A percentile compares a stretch with the other conserved stretches of the same genome.
These are phyloP conservation scores for Anisogramma anomala DNA, from an alignment of 2,329 filamentous ascomycete species.

Conservation along the genomic window DNA sequence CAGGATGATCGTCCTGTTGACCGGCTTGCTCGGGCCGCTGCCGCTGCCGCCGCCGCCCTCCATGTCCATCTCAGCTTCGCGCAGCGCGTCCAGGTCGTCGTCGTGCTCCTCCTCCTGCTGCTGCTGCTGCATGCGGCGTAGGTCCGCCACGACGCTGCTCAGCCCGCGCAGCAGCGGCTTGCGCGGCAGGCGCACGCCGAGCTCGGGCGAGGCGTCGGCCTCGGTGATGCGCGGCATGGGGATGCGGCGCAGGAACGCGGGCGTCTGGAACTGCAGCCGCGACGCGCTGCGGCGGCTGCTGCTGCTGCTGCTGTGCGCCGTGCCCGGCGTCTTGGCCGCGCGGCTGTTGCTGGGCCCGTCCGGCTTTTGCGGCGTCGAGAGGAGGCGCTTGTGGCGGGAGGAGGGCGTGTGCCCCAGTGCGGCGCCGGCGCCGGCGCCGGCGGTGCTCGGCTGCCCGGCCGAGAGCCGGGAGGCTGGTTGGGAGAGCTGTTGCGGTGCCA, in stretches of 20 bases:
- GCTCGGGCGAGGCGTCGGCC: conserved; percentile 39
- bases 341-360: conserved; percentile 28
- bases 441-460: conserved; percentile 22
- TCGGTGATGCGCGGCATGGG: conserved; percentile 44
- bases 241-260: conserved; percentile 53
- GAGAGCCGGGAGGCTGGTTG: conserved; percentile 26
- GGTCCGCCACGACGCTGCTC: conserved; percentile 60
- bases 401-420: conserved; percentile 37
- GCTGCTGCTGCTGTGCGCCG: too few species aligned
- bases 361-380: conserved; percentile 45
- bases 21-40: conserved; percentile 16
- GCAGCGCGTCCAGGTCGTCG: conserved; percentile 62
- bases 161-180: conserved; percentile 57
- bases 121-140: conserved; percentile 60
- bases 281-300: conserved; percentile 39
- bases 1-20: conserved; percentile 5
- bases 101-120: conserved; percentile 55
- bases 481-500: conserved; percentile 31
- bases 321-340: conserved; percentile 32
- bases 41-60: conserved; percentile 13
- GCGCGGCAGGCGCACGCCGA: conserved; percentile 38
- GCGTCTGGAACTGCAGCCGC: conserved; percentile 54
- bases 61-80: conserved; percentile 51
- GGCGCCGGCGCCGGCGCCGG: too few species aligned
- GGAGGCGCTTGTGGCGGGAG: conserved; percentile 44